Evolutionary conservation across 2,329 filamentous ascomycete species (phyloP).

Genomic region (Aspergillus amoenus): DNA sequence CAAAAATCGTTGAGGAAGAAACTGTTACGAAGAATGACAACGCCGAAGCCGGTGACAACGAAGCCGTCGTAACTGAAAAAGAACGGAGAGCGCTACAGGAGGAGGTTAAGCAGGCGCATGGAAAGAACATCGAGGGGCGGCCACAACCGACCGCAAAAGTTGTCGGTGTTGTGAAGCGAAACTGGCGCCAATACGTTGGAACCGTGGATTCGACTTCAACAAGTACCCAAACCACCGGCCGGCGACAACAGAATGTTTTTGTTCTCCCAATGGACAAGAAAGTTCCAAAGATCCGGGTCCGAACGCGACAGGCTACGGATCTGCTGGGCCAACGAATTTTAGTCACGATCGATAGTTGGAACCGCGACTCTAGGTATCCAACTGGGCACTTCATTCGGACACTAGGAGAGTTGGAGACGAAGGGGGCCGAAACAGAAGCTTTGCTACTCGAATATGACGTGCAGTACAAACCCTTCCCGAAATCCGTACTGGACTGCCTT

Average conservation of each 20-base stretch:
- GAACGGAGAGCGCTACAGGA: slow-evolving; percentile 87
- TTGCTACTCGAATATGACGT: slow-evolving; percentile 94
- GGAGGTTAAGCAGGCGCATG: slow-evolving; percentile 83
- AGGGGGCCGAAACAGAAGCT: slow-evolving; percentile 96
- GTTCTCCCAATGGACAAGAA: slow-evolving; percentile 97
- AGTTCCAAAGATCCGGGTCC: slow-evolving; percentile 91
- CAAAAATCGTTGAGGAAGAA: slow-evolving; percentile 94
- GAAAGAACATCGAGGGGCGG: slow-evolving; percentile 69
- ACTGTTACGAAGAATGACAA: slow-evolving; percentile 90
- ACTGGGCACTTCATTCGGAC: slow-evolving; percentile 92
- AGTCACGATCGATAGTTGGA: slow-evolving; percentile 93
- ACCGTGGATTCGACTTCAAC: slow-evolving; percentile 88
- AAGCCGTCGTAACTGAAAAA: slow-evolving; percentile 79
- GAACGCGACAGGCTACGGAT: slow-evolving; percentile 85
- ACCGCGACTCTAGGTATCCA: slow-evolving; percentile 87
- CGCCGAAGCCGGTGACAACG: slow-evolving; percentile 73
- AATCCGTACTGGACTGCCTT: slow-evolving; percentile 90
- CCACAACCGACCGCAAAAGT: slow-evolving; percentile 89
- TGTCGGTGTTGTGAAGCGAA: slow-evolving; percentile 88
- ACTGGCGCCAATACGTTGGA: slow-evolving; percentile 97
- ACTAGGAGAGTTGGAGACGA: slow-evolving; percentile 89
- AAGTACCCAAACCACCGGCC: slow-evolving; percentile 68
- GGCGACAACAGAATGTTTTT: slow-evolving; percentile 89
- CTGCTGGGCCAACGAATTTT: slow-evolving; percentile 87
- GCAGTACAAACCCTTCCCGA: slow-evolving; percentile 95